phyloP scores from a whole-genome alignment of 495 filamentous ascomycete genomes.

The Aspergillus haitiensis region DNA sequence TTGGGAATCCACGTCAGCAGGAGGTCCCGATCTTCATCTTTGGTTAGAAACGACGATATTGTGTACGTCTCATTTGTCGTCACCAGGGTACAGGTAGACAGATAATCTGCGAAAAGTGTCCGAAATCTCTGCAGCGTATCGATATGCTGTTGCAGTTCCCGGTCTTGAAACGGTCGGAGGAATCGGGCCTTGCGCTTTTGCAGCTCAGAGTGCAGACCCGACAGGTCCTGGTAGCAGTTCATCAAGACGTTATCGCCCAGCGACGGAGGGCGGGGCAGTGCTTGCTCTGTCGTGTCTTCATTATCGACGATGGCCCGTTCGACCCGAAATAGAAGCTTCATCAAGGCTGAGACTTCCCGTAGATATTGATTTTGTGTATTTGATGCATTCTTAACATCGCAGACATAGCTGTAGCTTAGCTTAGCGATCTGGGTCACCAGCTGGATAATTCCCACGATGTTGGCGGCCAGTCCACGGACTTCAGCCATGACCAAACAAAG shows the following conservation, averaged over 20 bases:
- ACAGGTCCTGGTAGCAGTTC: constrained; percentile 18
- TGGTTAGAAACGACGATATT: too few species aligned
- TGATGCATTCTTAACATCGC: constrained; percentile 21
- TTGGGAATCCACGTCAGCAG: too few species aligned
- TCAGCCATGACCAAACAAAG: not conserved
- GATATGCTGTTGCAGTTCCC: constrained; percentile 10
- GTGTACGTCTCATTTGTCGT: too few species aligned
- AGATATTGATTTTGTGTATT: constrained; percentile 22
- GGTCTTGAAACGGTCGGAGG: constrained; percentile 15
- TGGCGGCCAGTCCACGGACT: constrained; percentile 9
- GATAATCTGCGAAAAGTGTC: constrained; percentile 10
- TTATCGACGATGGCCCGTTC: constrained; percentile 14
- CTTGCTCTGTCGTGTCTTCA: constrained; percentile 7
- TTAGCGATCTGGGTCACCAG: constrained; percentile 14
- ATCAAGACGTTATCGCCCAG: constrained; percentile 11
- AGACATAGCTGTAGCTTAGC: constrained; percentile 22
- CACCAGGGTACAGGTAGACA: constrained; percentile 9
- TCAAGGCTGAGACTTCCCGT: constrained; percentile 19
- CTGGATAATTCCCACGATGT: constrained; percentile 9
- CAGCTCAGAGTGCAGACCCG: constrained; percentile 15
- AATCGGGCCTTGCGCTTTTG: constrained; percentile 16
- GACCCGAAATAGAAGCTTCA: constrained; percentile 19
- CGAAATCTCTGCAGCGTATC: constrained; percentile 11
- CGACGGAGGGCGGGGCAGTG: constrained; percentile 15
- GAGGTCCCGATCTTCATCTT: too few species aligned